These are phyloP conservation scores for Pseudogymnoascus sp. DNA, from an alignment of 2,329 filamentous ascomycete species.

Conservation along the genomic window DNA sequence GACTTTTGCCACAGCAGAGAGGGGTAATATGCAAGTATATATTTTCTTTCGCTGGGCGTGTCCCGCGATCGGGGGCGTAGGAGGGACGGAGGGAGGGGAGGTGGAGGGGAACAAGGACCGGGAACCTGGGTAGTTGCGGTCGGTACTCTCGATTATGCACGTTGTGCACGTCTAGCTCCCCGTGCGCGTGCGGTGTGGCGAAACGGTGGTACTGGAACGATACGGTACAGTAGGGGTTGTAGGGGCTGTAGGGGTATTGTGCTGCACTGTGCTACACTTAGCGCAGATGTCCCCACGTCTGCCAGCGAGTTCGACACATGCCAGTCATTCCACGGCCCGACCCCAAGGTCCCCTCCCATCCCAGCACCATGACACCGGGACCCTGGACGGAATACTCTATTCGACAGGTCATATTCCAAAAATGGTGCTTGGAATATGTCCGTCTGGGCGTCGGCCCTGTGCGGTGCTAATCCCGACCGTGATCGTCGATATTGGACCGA, in stretches of 20 bases:
- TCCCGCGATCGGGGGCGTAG: background rate
- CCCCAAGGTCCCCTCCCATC: background rate
- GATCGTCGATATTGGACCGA: background rate
- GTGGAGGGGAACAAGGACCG: background rate
- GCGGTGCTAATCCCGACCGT: background rate
- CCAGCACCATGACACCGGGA: slow-evolving; percentile 1
- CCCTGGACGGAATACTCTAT: background rate
- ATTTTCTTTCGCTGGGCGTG: background rate
- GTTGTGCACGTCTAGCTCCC: background rate
- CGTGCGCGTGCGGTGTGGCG: background rate
- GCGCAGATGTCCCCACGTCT: background rate
- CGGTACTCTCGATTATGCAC: background rate
- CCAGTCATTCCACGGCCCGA: background rate
- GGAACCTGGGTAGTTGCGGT: background rate
- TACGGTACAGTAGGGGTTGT: background rate
- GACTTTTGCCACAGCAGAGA: background rate
- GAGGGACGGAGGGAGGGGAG: background rate
- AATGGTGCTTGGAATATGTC: background rate
- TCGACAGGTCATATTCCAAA: background rate
- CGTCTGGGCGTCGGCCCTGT: background rate
- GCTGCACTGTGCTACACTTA: background rate
- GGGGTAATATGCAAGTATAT: slow-evolving; percentile 1
- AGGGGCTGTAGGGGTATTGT: too few relatives aligned
- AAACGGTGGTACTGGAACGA: background rate
- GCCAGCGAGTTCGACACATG: background rate